phyloP scores from a whole-genome alignment of 2,329 filamentous ascomycete genomes.

The Penicillium rolfsii region DNA sequence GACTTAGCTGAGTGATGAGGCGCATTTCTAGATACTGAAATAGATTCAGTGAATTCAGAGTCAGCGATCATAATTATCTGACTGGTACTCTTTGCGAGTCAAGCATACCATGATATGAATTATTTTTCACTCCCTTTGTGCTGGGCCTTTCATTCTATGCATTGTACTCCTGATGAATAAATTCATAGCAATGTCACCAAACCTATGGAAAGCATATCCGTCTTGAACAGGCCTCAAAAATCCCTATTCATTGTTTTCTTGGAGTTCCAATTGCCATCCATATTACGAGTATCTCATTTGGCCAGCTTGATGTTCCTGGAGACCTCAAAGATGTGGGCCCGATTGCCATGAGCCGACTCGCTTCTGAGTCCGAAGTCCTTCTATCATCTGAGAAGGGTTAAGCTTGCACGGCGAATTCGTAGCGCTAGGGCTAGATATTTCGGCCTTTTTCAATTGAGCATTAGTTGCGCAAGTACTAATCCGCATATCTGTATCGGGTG shows the following conservation, averaged over 20 bases:
- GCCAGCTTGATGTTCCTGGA: not conserved
- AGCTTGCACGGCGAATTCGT: not conserved
- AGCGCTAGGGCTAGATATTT: not conserved
- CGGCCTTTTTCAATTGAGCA: not conserved
- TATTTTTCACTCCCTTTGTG: too few relatives aligned
- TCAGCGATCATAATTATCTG: not conserved
- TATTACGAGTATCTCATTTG: not conserved
- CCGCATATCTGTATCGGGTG: not conserved
- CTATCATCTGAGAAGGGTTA: not conserved
- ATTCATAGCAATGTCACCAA: too few relatives aligned
- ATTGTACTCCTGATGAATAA: not conserved
- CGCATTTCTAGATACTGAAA: not conserved
- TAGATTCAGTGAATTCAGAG: not conserved
- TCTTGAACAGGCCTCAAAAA: not conserved
- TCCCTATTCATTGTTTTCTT: not conserved
- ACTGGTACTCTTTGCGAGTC: too few relatives aligned
- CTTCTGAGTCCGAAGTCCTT: not conserved
- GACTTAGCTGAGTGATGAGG: not conserved
- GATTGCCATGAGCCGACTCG: not conserved
- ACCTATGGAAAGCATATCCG: not conserved
- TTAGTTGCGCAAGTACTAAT: not conserved
- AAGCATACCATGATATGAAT: too few relatives aligned
- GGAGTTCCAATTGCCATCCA: not conserved
- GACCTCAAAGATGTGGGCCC: not conserved
- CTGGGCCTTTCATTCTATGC: not conserved